Evolutionary conservation across 345 rosid genomes (phyloP), one percentile per base, ranked within the genome.

Genomic region (Cardiospermum halicacabum): DNA sequence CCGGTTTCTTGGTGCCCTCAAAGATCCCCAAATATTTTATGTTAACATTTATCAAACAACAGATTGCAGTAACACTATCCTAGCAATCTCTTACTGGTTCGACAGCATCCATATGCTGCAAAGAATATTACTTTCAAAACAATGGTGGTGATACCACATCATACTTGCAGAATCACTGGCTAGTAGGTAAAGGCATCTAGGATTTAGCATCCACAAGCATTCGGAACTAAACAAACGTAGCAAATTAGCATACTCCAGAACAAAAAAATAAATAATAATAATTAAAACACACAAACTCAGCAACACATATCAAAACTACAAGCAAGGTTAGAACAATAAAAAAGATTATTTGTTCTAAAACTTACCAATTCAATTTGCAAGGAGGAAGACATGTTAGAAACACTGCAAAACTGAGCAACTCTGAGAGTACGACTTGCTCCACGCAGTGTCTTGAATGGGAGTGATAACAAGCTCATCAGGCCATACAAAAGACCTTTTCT

Each of bases 341-440:
- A n/a, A n/a, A n/a, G n/a, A n/a, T n/a, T n/a, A n/a, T n/a, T n/a
- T n/a, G n/a, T n/a, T n/a, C n/a, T n/a, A n/a, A n/a, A 42, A 63
- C 84, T 78, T 70, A 91, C 97, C 89, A 95, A 73, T 76, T 95
- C 97, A 31, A 95, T 95, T 78, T 95, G 93, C 72, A 95, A 77
- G 0, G 99, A 82, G 39, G 96, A 89, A 51, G 92, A 79, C 80
- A 82, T 63, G 61, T 68, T 91, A 47, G 91, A 75, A 49, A 89
- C 84, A 74, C 92, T 95, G 80, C 99, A 95, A 75, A 95, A 95
- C 58, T 91, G 89, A 25, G 96, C 77, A 42, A 91, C 84, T 73
- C 81, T 83, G 58, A 95, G 95, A 7, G 97, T 81, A 56, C 96
- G 81, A 71, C 96, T 81, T 6, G 99, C 99, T 63, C 91, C 88